These are phyloP conservation scores for Lentinula guzmanii DNA, from an alignment of 768 basidiomycete genomes.

Conservation along the genomic window DNA sequence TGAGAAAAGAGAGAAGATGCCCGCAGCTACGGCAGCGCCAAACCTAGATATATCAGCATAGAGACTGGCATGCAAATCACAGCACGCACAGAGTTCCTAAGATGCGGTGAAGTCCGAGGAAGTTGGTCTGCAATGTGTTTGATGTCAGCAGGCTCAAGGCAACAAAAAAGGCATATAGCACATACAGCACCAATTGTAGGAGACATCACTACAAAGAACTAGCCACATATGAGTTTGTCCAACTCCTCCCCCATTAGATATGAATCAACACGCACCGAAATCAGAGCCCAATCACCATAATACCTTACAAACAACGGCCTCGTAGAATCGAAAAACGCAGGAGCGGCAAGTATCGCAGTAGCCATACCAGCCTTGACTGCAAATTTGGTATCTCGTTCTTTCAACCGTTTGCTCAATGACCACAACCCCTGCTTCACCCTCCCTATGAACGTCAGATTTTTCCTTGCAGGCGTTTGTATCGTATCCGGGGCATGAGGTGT, in stretches of 20 bases:
- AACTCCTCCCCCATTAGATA: slow-evolving; percentile 1
- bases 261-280: slow-evolving; percentile 55
- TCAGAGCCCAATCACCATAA: slow-evolving; percentile 93
- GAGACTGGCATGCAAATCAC: background rate
- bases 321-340: slow-evolving; percentile 81
- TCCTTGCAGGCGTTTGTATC: slow-evolving; percentile 66
- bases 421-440: slow-evolving; percentile 67
- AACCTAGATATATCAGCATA: slow-evolving; percentile 36
- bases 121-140: slow-evolving; percentile 61
- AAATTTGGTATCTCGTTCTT: slow-evolving; percentile 77
- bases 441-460: slow-evolving; percentile 54
- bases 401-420: slow-evolving; percentile 58
- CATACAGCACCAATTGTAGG: slow-evolving; percentile 81
- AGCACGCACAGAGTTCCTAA: slow-evolving; percentile 68
- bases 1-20: slow-evolving; percentile 68
- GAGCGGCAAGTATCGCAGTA: slow-evolving; percentile 74
- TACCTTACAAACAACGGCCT: slow-evolving; percentile 75
- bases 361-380: slow-evolving; percentile 85
- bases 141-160: background rate
- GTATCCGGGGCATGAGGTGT: slow-evolving; percentile 82
- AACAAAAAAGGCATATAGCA: slow-evolving; percentile 5
- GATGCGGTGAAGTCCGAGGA: slow-evolving; percentile 75
- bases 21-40: slow-evolving; percentile 74
- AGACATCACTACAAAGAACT: slow-evolving; percentile 90
- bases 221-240: background rate